Base-by-base conservation (phyloP, 73 alveolate species). In the Blepharisma stoltei region DNA sequence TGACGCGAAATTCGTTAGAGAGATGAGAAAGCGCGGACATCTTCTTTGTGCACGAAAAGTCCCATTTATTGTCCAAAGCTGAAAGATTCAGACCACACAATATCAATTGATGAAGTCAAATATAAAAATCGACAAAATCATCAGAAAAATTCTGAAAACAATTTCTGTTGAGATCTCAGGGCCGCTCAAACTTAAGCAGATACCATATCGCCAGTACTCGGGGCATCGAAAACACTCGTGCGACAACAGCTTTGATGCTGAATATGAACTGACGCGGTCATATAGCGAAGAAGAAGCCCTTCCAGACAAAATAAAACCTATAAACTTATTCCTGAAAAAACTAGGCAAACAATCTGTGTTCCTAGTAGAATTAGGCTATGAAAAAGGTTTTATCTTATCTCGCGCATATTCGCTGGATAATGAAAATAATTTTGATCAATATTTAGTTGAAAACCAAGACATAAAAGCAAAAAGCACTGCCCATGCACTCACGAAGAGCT, bases 251-350 rank as follows among this genome's bases (percentile, higher is more conserved):
- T 60, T 60, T 8, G 11, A 18, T 11, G 5, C 38, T 60, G 73
- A 60, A 20, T n/a, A 60, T 14, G 23, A 20, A 3, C 41, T 32
- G 41, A 32, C 41, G 3, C 41, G 41, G 41, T 32, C 41, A 32
- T 32, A 32, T 32, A 32, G 41, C 41, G 41, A 32, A 32, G 41
- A 32, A 3, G 5, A 32, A 32, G 3, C 41, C 3, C 0, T 32
- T 32, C 41, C 41, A 32, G 41, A 32, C 3, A 32, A 32, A 32
- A 32, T 32, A 32, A 32, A 32, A 32, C 41, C 41, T 25, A 60
- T 60, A 38, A n/a, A 60, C 46, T 14, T n/a, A 14, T 60, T 14
- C 47, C 23, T 60, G 73, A 60, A 60, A 25, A 60, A 25, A 60
- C 3, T 9, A 60, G 2, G 5, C 23, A 38, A 60, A 20, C 37